phyloP scores from a whole-genome alignment of 768 basidiomycete species.

The Lentinula boryana region DNA sequence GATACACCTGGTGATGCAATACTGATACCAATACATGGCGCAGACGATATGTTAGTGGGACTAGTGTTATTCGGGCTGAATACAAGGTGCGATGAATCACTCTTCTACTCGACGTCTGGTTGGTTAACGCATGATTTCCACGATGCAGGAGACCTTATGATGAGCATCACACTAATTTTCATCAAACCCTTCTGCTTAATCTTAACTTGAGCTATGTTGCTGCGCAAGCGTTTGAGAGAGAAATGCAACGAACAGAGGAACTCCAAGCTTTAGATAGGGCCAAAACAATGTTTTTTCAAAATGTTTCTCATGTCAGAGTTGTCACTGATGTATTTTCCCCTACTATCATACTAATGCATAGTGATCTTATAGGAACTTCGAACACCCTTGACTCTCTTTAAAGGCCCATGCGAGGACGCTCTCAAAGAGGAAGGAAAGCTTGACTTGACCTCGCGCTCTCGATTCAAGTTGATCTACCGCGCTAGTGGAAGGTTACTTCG shows the following conservation, averaged over 20 bases:
- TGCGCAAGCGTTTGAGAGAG: slow-evolving; percentile 2
- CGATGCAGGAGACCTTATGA: not conserved
- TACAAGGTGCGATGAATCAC: slow-evolving; percentile 2
- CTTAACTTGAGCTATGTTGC: not conserved
- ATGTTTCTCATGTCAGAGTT: slow-evolving; percentile 4
- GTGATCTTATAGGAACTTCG: not conserved
- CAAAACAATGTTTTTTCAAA: slow-evolving; percentile 7
- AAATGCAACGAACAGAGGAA: slow-evolving; percentile 5
- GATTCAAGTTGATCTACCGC: slow-evolving; percentile 6
- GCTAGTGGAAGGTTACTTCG: slow-evolving; percentile 5
- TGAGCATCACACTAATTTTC: slow-evolving; percentile 4
- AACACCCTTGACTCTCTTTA: slow-evolving; percentile 5
- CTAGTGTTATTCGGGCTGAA: slow-evolving; percentile 7
- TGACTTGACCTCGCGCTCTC: not conserved
- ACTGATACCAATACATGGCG: not conserved
- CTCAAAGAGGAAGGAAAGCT: not conserved
- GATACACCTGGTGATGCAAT: slow-evolving; percentile 2
- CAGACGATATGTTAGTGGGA: slow-evolving; percentile 2
- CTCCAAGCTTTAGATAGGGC: slow-evolving; percentile 4
- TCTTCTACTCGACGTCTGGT: not conserved
- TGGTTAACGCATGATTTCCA: not conserved
- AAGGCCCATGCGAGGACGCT: slow-evolving; percentile 8
- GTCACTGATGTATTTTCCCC: not conserved
- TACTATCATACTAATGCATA: not conserved
- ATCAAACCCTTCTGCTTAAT: slow-evolving; percentile 1